Conservation (phyloP, 2,329 filamentous ascomycete species). For the Aureobasidium melanogenum region DNA sequence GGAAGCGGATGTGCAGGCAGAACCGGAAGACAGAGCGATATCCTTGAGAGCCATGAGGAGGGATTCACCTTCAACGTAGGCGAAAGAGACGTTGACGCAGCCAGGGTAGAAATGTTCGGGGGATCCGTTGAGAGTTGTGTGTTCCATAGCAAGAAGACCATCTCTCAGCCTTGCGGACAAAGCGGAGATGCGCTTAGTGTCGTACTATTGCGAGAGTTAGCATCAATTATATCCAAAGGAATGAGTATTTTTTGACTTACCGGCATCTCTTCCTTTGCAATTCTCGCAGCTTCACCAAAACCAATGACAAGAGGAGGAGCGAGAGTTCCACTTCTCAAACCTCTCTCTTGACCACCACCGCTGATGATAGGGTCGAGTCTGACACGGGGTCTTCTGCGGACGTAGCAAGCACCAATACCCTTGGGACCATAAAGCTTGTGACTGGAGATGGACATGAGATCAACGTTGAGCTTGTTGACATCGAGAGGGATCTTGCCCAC, state of each 20-base stretch:
- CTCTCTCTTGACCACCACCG: conserved; percentile 92
- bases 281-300: conserved; percentile 89
- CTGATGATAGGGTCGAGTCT: conserved; percentile 93
- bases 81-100: conserved; percentile 97
- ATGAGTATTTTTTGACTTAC: conserved; percentile 41
- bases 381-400: conserved; percentile 84
- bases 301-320: conserved; percentile 83
- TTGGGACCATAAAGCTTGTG: conserved; percentile 99
- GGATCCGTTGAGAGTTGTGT: conserved; percentile 86
- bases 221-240: conserved; percentile 13
- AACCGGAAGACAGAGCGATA: conserved; percentile 92
- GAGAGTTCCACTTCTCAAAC: conserved; percentile 85
- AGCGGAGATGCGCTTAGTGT: conserved; percentile 70
- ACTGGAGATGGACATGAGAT: conserved; percentile 96
- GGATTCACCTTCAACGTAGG: conserved; percentile 96
- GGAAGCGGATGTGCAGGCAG: conserved; percentile 93
- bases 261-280: conserved; percentile 81
- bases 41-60: conserved; percentile 97
- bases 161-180: conserved; percentile 78
- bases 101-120: conserved; percentile 79
- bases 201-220: conserved; percentile 56
- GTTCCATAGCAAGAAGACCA: conserved; percentile 80
- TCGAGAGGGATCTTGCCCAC: conserved; percentile 97
- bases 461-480: conserved; percentile 96
- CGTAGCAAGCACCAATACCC: conserved; percentile 92